Evolutionary conservation across 371 early-diverging fungal genomes (phyloP).

Genomic region (Mucor circinelloides): DNA sequence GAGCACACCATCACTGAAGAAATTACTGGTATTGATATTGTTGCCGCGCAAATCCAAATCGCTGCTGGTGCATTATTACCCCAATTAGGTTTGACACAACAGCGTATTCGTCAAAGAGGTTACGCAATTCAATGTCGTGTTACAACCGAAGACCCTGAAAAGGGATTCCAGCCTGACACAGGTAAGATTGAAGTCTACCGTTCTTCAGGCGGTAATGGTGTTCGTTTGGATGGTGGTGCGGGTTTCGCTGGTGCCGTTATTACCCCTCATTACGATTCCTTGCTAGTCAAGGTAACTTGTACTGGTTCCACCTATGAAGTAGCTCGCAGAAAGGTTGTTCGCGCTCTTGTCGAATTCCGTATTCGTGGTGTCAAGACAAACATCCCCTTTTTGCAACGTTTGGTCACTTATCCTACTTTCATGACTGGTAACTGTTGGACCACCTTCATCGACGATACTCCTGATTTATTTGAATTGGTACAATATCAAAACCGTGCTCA

Average conservation of each 20-base stretch:
- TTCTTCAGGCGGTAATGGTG: conserved; percentile 87
- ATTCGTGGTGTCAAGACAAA: conserved; percentile 97
- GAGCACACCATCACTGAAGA: conserved; percentile 95
- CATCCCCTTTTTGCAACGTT: conserved; percentile 88
- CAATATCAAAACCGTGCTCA: conserved; percentile 85
- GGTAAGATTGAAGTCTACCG: conserved; percentile 93
- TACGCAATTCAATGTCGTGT: conserved; percentile 95
- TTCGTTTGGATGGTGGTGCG: conserved; percentile 90
- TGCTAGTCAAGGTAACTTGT: conserved; percentile 93
- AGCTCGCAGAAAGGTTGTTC: conserved; percentile 85
- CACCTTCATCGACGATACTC: conserved; percentile 96
- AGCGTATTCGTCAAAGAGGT: conserved; percentile 76
- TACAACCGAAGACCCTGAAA: conserved; percentile 91
- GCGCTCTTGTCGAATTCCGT: conserved; percentile 91
- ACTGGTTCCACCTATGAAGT: conserved; percentile 85
- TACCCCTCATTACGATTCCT: conserved; percentile 95
- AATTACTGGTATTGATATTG: conserved; percentile 93
- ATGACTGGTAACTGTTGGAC: conserved; percentile 88
- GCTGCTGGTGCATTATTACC: conserved; percentile 84
- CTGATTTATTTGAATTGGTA: conserved; percentile 79
- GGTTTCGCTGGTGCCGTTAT: conserved; percentile 91
- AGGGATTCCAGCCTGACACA: conserved; percentile 92
- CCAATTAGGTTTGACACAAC: conserved; percentile 84
- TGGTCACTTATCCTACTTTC: conserved; percentile 81
- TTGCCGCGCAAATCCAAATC: conserved; percentile 90